Evolutionary conservation across 208 protist genomes (phyloP).

Genomic region (Porcisia deanei): DNA sequence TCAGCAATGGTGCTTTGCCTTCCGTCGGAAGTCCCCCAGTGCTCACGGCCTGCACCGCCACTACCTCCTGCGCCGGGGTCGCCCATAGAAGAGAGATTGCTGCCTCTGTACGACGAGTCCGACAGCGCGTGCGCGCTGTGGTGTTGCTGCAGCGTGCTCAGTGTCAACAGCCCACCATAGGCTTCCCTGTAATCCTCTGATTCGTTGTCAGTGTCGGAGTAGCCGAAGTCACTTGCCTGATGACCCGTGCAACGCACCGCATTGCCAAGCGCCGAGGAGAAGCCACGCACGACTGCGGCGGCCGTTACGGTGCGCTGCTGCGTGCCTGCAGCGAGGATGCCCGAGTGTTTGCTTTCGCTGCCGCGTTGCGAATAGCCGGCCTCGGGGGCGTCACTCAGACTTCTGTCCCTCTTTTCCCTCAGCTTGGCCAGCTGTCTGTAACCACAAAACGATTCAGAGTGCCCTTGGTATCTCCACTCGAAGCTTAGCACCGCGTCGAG

Average conservation of each 20-base stretch:
- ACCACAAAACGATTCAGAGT: constrained; percentile 12
- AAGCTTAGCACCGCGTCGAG: constrained; percentile 61
- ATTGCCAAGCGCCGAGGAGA: constrained; percentile 48
- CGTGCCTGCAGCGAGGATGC: constrained; percentile 1
- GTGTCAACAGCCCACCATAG: constrained; percentile 49
- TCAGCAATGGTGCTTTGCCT: constrained; percentile 20
- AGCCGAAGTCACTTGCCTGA: constrained; percentile 38
- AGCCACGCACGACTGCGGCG: constrained; percentile 35
- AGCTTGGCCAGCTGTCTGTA: constrained; percentile 7
- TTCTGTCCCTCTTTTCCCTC: too few relatives aligned
- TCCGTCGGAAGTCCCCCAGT: constrained; percentile 22
- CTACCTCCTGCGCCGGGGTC: constrained; percentile 7
- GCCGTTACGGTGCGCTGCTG: constrained; percentile 20
- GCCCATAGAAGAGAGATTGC: constrained; percentile 27
- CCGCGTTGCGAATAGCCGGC: neutral
- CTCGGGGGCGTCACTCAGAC: neutral
- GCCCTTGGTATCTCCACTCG: constrained; percentile 45
- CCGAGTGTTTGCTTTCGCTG: neutral
- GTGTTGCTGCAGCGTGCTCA: constrained; percentile 27
- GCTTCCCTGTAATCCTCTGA: constrained; percentile 44
- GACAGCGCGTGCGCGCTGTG: constrained; percentile 15
- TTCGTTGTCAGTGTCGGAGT: constrained; percentile 54
- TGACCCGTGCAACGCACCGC: constrained; percentile 42
- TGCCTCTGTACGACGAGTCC: constrained; percentile 27
- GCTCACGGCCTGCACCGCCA: constrained; percentile 7